These are phyloP conservation scores for Apophysomyces trapeziformis DNA, from an alignment of 371 early-diverging fungal species.

Conservation along the genomic window DNA sequence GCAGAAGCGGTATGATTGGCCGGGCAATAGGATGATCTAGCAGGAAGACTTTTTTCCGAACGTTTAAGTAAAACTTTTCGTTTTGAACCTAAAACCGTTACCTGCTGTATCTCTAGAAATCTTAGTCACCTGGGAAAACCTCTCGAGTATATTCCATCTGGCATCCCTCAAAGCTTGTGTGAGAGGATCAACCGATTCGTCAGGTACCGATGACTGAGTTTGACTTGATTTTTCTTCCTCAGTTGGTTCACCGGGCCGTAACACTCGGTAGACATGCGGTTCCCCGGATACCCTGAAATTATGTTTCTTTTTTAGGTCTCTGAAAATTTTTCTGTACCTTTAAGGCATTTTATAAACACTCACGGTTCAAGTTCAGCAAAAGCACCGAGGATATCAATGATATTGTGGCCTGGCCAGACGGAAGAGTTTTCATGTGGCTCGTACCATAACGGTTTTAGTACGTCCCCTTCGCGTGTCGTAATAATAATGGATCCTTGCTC, in stretches of 20 bases:
- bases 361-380: conserved; percentile 41
- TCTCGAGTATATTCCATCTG: conserved; percentile 82
- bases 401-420: conserved; percentile 46
- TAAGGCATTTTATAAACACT: background rate
- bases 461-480: conserved; percentile 36
- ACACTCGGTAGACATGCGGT: conserved; percentile 21
- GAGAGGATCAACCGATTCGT: conserved; percentile 15
- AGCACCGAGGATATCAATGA: conserved; percentile 44
- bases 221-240: background rate
- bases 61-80: background rate
- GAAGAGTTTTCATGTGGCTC: background rate
- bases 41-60: conserved; percentile 48
- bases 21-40: conserved; percentile 82
- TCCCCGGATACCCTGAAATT: conserved; percentile 23
- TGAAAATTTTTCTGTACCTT: background rate
- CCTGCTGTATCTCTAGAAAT: conserved; percentile 76
- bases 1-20: conserved; percentile 75
- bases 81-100: conserved; percentile 7
- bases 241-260: conserved; percentile 1
- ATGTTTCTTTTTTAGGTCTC: too few relatives aligned
- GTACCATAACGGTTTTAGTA: conserved; percentile 41
- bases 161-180: conserved; percentile 32
- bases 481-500: conserved; percentile 40
- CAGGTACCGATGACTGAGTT: background rate
- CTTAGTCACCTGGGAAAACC: conserved; percentile 82